Percentiles rank a stretch among this genome's conserved stretches.
Conservation (phyloP, 2,329 filamentous ascomycete genomes). For the Hypoxylon sp. region DNA sequence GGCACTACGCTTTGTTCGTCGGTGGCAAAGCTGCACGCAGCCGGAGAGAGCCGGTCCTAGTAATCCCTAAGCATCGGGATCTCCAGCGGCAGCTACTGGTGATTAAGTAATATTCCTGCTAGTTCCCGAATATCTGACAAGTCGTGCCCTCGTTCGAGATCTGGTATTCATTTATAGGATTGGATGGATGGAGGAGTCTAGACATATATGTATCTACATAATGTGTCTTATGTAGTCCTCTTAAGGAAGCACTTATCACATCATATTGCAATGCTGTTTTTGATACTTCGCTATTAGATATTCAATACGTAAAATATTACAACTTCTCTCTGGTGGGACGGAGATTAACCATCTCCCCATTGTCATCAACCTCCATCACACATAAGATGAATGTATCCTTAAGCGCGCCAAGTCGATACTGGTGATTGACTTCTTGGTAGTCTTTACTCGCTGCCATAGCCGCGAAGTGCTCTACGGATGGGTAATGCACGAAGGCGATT, state of each 20-base stretch:
- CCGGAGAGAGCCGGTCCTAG: conserved; percentile 9
- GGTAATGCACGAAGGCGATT: conserved; percentile 75
- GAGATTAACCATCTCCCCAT: conserved; percentile 38
- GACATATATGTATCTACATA: not conserved
- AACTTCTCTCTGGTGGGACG: conserved; percentile 25
- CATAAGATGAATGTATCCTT: conserved; percentile 50
- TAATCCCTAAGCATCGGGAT: conserved; percentile 12
- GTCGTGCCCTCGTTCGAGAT: conserved; percentile 11
- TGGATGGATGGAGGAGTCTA: not conserved
- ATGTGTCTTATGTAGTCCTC: not conserved
- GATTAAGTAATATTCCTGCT: conserved; percentile 11
- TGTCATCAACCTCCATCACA: conserved; percentile 46
- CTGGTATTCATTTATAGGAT: not conserved
- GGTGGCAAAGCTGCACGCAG: conserved; percentile 28
- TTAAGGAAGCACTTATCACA: not conserved
- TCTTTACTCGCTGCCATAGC: conserved; percentile 59
- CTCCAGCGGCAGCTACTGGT: conserved; percentile 1
- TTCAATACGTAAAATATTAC: conserved; percentile 8
- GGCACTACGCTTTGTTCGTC: conserved; percentile 1
- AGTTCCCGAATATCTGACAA: not conserved
- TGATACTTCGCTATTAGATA: not conserved
- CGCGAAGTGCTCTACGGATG: conserved; percentile 72
- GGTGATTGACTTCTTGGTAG: conserved; percentile 49
- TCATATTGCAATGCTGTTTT: not conserved
- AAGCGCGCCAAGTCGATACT: conserved; percentile 46